Percentiles rank a stretch among this genome's conserved stretches.
Evolutionary conservation across 345 rosid genomes (phyloP).

Genomic region (Mangifera indica): DNA sequence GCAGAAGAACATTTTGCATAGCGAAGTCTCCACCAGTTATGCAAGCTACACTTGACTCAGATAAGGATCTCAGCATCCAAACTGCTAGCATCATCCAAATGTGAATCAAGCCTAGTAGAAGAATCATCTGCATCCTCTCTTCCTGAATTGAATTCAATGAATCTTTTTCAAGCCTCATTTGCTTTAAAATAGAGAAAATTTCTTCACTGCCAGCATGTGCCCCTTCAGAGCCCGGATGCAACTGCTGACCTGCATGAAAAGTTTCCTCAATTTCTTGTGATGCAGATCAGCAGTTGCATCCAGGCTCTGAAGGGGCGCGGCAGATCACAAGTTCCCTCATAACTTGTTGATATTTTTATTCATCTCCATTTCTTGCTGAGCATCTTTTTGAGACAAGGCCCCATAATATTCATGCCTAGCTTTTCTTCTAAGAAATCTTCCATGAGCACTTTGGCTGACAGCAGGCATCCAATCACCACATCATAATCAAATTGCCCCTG

Average conservation of each 20-base stretch:
- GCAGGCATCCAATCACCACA: conserved; percentile 85
- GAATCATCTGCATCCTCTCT: conserved; percentile 23
- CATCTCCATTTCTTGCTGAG: conserved; percentile 46
- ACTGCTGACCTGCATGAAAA: conserved; percentile 19
- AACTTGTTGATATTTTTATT: conserved; percentile 23
- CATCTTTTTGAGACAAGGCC: conserved; percentile 57
- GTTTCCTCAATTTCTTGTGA: no score
- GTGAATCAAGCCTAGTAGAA: conserved; percentile 31
- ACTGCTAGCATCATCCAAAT: conserved; percentile 64
- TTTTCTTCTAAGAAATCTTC: conserved; percentile 75
- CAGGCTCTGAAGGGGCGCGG: no score
- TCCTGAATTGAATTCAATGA: conserved; percentile 43
- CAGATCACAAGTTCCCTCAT: conserved; percentile 22
- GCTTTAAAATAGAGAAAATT: conserved; percentile 49
- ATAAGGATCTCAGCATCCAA: conserved; percentile 76
- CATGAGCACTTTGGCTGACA: conserved; percentile 87
- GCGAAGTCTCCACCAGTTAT: conserved; percentile 91
- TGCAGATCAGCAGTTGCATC: no score
- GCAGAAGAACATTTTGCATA: conserved; percentile 95
- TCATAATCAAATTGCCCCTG: conserved; percentile 63
- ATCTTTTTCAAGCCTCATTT: conserved; percentile 75
- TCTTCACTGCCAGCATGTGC: conserved; percentile 37
- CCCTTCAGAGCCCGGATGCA: conserved; percentile 25
- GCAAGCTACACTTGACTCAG: conserved; percentile 95
- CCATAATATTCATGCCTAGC: conserved; percentile 56